Base-by-base conservation (phyloP, 2,329 filamentous ascomycete species). In the Lachnellula subtilissima region DNA sequence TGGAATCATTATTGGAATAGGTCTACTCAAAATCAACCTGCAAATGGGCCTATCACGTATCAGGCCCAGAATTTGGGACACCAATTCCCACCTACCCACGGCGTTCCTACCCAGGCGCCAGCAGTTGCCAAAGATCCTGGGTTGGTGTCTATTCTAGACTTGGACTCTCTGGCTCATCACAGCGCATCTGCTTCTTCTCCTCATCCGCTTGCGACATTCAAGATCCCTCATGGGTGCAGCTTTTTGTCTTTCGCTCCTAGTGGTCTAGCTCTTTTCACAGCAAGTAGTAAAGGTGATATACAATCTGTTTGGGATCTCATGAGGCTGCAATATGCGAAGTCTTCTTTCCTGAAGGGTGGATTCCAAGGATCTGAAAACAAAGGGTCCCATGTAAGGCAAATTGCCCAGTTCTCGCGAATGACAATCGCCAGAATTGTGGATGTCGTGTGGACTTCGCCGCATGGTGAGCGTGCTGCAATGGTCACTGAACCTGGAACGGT, bases 401-500 rank as follows among this genome's bases (percentile, higher is more conserved):
- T 97, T 58, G 90, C 91, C 7, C 85, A 92, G 58, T 97, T 96
- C 68, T 89, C 90, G 19, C 86, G 94, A 42, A 88, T 97, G 82
- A 97, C 93, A 2, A 88, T 93, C 49, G 91, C 94, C 3, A 88
- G 89, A 53, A 90, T 97, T 54, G 83, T 97, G 22, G 93, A 97
- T 67, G 89, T 96, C 43, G 84, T 86, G 3, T 99, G 94, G 94
- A 87, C 88, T 1, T 81, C 83, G 53, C 89, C 89, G 3, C 86
- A 86, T 54, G 90, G 89, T 22, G 89, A 96, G 68, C 86, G 89
- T 56, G 75, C 95, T 40, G 93, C 92, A 1, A 86, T 99, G 74
- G 85, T 97, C 25, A 97, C 94, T 0, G 91, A 96, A 67, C 89
- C 92, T 64, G 91, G 93, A n/a, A 99, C 94, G 8, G 86, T 97